phyloP scores from a whole-genome alignment of 306 rosid species.

The Coriaria nepalensis region DNA sequence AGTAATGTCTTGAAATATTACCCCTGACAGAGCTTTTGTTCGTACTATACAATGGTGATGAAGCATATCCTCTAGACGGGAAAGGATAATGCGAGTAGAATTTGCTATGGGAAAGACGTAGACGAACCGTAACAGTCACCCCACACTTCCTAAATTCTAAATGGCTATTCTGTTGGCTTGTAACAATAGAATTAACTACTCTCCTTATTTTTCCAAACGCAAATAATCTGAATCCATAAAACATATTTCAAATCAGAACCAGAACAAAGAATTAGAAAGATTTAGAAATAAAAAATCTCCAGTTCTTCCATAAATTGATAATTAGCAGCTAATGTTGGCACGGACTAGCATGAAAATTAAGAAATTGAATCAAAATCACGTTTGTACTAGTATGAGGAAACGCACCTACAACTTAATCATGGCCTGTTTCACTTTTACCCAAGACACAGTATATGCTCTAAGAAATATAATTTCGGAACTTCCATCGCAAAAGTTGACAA shows the following conservation, averaged over 20 bases:
- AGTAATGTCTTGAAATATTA: conserved; percentile 26
- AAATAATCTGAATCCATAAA: conserved; percentile 49
- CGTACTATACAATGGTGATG: conserved; percentile 28
- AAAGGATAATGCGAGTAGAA: conserved; percentile 27
- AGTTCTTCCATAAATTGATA: not conserved
- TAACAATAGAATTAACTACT: conserved; percentile 30
- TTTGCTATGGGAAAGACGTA: conserved; percentile 34
- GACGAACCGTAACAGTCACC: conserved; percentile 28
- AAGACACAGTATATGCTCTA: too few species aligned
- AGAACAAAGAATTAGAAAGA: not conserved
- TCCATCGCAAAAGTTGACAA: too few species aligned
- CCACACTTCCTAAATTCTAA: conserved; percentile 35
- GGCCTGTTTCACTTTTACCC: too few species aligned
- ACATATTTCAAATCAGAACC: conserved; percentile 9
- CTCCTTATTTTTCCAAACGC: conserved; percentile 43
- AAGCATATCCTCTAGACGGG: conserved; percentile 24
- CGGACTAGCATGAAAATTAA: too few species aligned
- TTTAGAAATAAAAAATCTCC: not conserved
- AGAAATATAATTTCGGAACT: too few species aligned
- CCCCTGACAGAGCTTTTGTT: conserved; percentile 21
- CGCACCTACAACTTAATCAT: too few species aligned
- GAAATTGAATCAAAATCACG: too few species aligned
- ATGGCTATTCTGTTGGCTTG: conserved; percentile 23
- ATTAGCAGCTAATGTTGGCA: too few species aligned
- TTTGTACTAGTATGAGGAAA: too few species aligned